Evolutionary conservation across 495 filamentous ascomycete genomes (phyloP).

Genomic region (Corynascus novoguineensis): DNA sequence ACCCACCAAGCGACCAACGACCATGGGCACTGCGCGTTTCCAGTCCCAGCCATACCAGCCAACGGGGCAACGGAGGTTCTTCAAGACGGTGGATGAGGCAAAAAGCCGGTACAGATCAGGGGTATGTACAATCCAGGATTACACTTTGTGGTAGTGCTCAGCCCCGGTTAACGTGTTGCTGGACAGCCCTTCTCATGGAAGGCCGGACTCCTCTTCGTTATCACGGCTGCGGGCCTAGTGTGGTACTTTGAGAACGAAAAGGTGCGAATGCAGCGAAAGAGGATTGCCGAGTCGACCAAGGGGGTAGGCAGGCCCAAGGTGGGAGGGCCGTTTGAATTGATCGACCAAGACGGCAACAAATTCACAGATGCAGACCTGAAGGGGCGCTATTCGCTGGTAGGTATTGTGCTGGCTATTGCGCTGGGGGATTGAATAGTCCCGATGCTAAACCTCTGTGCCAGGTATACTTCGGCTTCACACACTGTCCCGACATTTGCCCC

Average conservation of each 20-base stretch:
- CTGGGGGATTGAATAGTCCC: no score
- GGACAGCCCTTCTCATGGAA: conserved; percentile 81
- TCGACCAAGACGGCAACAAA: conserved; percentile 71
- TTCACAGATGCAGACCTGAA: conserved; percentile 75
- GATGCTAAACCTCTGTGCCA: conserved; percentile 10
- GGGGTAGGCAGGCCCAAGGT: conserved; percentile 90
- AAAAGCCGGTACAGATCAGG: conserved; percentile 48
- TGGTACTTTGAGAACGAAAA: conserved; percentile 91
- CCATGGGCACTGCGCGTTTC: conserved; percentile 13
- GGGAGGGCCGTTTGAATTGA: conserved; percentile 75
- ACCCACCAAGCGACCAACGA: conserved; percentile 17
- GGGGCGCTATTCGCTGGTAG: conserved; percentile 73
- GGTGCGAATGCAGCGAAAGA: conserved; percentile 74
- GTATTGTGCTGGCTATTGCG: conserved; percentile 11
- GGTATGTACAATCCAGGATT: conserved; percentile 27
- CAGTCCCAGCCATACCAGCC: conserved; percentile 28
- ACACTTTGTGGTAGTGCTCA: background rate
- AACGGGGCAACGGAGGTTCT: conserved; percentile 31
- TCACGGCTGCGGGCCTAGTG: conserved; percentile 68
- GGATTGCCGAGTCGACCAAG: conserved; percentile 85
- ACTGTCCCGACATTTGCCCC: conserved; percentile 98
- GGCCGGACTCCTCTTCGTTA: conserved; percentile 78
- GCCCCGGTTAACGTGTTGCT: conserved; percentile 13
- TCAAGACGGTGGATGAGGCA: conserved; percentile 52
- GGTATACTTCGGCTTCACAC: conserved; percentile 98